These are phyloP conservation scores for Sugiyamaella neomexicana DNA, from an alignment of 1,139 yeast genomes.

Conservation along the genomic window DNA sequence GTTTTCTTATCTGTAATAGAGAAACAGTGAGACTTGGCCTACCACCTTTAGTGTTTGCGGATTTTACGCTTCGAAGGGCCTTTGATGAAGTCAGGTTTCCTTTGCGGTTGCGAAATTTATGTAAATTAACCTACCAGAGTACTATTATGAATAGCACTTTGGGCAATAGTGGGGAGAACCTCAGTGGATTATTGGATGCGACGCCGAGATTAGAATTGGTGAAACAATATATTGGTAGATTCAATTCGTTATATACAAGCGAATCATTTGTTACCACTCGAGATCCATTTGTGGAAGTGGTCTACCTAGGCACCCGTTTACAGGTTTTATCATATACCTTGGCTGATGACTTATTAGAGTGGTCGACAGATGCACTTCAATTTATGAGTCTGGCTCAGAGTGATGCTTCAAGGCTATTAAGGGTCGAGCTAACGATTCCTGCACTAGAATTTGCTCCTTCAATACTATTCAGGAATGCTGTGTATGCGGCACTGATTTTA, in stretches of 20 bases:
- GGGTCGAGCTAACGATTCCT: background rate
- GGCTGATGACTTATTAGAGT: conserved; percentile 11
- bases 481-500: conserved; percentile 13
- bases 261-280: conserved; percentile 9
- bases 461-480: conserved; percentile 4
- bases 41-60: conserved; percentile 12
- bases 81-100: conserved; percentile 14
- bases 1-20: conserved; percentile 12
- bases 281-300: conserved; percentile 15
- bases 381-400: conserved; percentile 10
- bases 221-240: conserved; percentile 16
- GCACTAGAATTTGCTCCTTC: conserved; percentile 13
- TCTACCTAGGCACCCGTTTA: conserved; percentile 5
- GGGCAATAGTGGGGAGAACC: conserved; percentile 17
- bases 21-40: conserved; percentile 16
- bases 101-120: conserved; percentile 13
- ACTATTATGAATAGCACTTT: conserved; percentile 10
- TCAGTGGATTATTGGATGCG: conserved; percentile 17
- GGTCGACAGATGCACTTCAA: conserved; percentile 15
- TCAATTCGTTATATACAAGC: conserved; percentile 6
- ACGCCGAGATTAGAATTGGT: conserved; percentile 13
- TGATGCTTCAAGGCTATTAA: conserved; percentile 9
- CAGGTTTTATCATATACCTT: conserved; percentile 18
- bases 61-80: conserved; percentile 9
- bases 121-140: conserved; percentile 10